Evolutionary conservation across 177 flowering plant species (phyloP).

Genomic region (Tripterygium wilfordii): DNA sequence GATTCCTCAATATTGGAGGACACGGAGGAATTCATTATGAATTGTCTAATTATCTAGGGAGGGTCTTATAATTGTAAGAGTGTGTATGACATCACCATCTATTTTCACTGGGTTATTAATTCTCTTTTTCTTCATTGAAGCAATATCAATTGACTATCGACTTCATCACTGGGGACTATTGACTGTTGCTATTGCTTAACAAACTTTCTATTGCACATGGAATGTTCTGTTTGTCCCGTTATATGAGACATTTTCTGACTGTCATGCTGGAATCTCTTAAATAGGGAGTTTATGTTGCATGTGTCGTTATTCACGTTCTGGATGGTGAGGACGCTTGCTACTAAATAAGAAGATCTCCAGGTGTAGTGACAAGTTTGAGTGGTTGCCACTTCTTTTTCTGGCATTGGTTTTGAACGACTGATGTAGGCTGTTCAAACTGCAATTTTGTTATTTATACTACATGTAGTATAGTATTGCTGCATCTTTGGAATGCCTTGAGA

Average conservation of each 20-base stretch:
- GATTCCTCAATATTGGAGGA: no score
- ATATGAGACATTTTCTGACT: slow-evolving; percentile 32
- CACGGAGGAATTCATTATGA: no score
- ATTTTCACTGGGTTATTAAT: no score
- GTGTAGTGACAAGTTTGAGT: slow-evolving; percentile 41
- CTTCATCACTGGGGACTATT: no score
- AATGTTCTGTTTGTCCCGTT: slow-evolving; percentile 18
- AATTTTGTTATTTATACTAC: background rate
- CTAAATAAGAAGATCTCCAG: slow-evolving; percentile 37
- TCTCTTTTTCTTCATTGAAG: no score
- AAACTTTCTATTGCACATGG: slow-evolving; percentile 11
- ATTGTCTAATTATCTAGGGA: no score
- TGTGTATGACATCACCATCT: no score
- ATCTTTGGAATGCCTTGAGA: no score
- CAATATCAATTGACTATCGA: no score
- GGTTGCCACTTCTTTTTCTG: slow-evolving; percentile 24
- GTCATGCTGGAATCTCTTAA: slow-evolving; percentile 45
- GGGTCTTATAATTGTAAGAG: no score
- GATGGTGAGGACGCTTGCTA: slow-evolving; percentile 40
- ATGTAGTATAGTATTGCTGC: slow-evolving; percentile 4
- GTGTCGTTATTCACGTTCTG: slow-evolving; percentile 42
- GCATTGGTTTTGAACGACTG: slow-evolving; percentile 20
- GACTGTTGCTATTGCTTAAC: slow-evolving; percentile 4
- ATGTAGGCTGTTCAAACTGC: slow-evolving; percentile 17
- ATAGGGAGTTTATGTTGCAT: slow-evolving; percentile 49